A percentile compares a stretch with the other conserved stretches of the same genome.
Conservation (phyloP, 2,329 filamentous ascomycete genomes). For the Cladosporium sp. region DNA sequence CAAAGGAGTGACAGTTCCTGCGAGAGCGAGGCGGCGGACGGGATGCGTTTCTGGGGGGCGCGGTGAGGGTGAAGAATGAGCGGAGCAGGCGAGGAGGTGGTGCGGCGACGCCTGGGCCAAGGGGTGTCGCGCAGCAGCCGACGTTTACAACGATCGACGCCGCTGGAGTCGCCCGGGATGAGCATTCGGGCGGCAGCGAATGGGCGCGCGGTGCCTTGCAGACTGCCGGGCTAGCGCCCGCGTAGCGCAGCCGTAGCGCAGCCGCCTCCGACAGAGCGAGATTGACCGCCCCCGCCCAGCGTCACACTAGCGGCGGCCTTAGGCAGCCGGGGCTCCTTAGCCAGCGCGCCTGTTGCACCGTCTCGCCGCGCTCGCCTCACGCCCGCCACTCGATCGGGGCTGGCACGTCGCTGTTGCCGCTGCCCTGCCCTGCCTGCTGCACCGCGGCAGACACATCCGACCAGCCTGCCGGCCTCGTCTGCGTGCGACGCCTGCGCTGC, state of each 20-base stretch:
- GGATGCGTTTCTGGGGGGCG: conserved; percentile 4
- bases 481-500: too few species aligned
- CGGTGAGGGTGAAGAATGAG: conserved; percentile 9
- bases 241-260: background rate
- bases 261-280: too few species aligned
- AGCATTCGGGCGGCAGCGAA: background rate
- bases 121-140: conserved; percentile 5
- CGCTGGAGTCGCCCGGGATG: conserved; percentile 1
- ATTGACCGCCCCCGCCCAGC: too few species aligned
- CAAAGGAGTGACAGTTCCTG: conserved; percentile 3
- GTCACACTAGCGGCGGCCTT: too few species aligned
- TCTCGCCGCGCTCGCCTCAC: background rate
- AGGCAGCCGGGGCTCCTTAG: background rate
- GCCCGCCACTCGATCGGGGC: background rate
- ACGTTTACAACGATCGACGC: conserved; percentile 8
- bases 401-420: background rate
- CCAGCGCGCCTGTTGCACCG: background rate
- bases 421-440: background rate
- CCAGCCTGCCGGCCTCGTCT: too few species aligned
- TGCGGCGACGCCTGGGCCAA: background rate
- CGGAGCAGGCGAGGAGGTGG: background rate
- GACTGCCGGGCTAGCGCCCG: background rate
- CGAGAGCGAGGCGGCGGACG: background rate
- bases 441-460: background rate
- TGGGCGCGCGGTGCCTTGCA: background rate